Evolutionary conservation across 768 basidiomycete species (phyloP), one percentile per base, ranked within the genome.

Genomic region (Lactarius evosmus): DNA sequence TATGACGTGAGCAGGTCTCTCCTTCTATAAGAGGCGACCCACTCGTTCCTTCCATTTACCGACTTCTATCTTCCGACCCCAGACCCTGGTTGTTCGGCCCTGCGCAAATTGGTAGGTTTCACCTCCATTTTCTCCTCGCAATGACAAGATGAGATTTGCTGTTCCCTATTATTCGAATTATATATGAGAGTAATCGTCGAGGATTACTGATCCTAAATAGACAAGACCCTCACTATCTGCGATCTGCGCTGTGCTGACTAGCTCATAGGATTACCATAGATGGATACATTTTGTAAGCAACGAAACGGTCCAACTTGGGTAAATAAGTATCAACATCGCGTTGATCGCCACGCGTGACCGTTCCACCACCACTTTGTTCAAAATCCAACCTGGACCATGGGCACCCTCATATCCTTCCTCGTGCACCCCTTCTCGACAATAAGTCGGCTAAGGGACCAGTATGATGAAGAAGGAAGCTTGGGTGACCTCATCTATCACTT

Each of bases 111-210:
- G 22, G 61, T 62, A 49, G 51, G 62, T 41, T 58, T 25, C 46
- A 6, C 11, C 22, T 46, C 22, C 27, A 2, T 34, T 33, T 27
- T 27, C 30, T 38, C 7, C 6, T 46, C 29, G 4, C 30, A 32
- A 52, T 44, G 32, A n/a, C 38, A 40, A 70, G 82, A 83, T 84
- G 83, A 82, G 68, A 69, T 70, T 77, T 76, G 52, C 34, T 67
- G 83, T 85, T 86, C 80, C 83, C 83, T 85, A 84, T 84, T 85
- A 84, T 80, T 80, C 78, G 82, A 84, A 17, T 40, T 27, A 55
- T 25, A 36, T 22, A 27, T 40, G 63, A 64, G 58, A 56, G 59
- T 33, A 38, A 44, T 60, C 56, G 22, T 29, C 53, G 34, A 53
- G 57, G 40, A 27, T 29, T n/a, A 38, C 63, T 65, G 63, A 65